These are phyloP conservation scores for Thecaphora thlaspeos DNA, from an alignment of 1,284 basidiomycete genomes.

Conservation along the genomic window DNA sequence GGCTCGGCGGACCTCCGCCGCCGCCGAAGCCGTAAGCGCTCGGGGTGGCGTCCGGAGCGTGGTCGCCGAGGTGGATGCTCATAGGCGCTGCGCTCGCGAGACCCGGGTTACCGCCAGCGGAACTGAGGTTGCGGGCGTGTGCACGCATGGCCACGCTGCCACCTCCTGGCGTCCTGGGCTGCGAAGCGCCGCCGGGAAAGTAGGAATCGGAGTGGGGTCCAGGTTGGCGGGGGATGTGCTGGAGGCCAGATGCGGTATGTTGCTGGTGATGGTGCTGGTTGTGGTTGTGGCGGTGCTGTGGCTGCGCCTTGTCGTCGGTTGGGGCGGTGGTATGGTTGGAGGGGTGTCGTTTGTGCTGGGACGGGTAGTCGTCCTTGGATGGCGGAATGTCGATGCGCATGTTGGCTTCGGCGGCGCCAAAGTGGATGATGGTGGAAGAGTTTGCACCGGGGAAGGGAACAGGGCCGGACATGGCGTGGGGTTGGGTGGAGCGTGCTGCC, in stretches of 20 bases:
- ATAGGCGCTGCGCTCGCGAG: constrained; percentile 8
- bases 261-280: not conserved
- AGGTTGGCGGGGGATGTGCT: constrained; percentile 41
- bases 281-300: not conserved
- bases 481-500: too few species aligned
- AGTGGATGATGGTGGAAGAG: constrained; percentile 5
- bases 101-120: constrained; percentile 5
- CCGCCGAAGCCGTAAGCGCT: constrained; percentile 11
- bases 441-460: constrained; percentile 25
- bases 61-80: constrained; percentile 16
- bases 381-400: constrained; percentile 33
- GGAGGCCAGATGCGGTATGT: constrained; percentile 11
- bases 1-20: constrained; percentile 50
- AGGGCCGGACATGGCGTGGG: constrained; percentile 21
- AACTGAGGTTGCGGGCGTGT: constrained; percentile 26
- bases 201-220: constrained; percentile 36
- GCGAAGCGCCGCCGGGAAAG: constrained; percentile 20
- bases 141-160: constrained; percentile 16
- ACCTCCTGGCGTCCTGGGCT: constrained; percentile 23
- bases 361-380: constrained; percentile 8
- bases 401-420: constrained; percentile 5
- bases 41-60: constrained; percentile 3
- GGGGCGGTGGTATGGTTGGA: constrained; percentile 18
- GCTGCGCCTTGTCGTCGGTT: not conserved
- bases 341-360: constrained; percentile 12